These are phyloP conservation scores for Annulohypoxylon moriforme DNA, from an alignment of 495 filamentous ascomycete genomes.

Conservation along the genomic window DNA sequence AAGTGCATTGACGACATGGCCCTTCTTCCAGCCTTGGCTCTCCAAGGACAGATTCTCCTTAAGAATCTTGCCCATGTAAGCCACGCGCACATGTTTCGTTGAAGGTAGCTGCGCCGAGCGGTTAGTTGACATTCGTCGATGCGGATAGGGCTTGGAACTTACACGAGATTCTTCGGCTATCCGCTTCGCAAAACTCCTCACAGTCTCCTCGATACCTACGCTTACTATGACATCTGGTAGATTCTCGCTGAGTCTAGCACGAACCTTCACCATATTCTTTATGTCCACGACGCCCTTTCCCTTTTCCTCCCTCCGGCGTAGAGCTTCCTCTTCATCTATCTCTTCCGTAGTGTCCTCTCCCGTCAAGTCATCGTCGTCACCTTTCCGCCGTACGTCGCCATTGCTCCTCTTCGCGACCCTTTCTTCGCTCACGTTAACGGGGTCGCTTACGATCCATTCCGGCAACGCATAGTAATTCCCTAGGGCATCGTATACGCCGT, in stretches of 20 bases:
- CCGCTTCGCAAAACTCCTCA: slow-evolving; percentile 69
- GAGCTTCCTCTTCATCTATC: slow-evolving; percentile 60
- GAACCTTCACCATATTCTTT: slow-evolving; percentile 68
- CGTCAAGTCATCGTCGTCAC: slow-evolving; percentile 57
- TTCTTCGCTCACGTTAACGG: slow-evolving; percentile 70
- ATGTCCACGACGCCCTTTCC: slow-evolving; percentile 64
- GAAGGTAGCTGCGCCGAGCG: slow-evolving; percentile 55
- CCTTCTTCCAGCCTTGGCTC: slow-evolving; percentile 79
- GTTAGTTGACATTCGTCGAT: slow-evolving; percentile 33
- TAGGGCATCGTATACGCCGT: slow-evolving; percentile 81
- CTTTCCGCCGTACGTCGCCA: slow-evolving; percentile 54
- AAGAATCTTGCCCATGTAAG: slow-evolving; percentile 82
- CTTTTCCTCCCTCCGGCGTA: slow-evolving; percentile 74
- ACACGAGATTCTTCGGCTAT: slow-evolving; percentile 74
- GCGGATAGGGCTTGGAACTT: slow-evolving; percentile 47
- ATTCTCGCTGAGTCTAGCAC: slow-evolving; percentile 76
- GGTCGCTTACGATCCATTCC: slow-evolving; percentile 79
- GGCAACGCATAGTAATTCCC: slow-evolving; percentile 82
- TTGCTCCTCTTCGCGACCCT: slow-evolving; percentile 35
- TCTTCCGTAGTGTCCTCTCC: slow-evolving; percentile 56
- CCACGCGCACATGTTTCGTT: slow-evolving; percentile 71
- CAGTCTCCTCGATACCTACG: slow-evolving; percentile 69
- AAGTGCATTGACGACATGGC: slow-evolving; percentile 82
- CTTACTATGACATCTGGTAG: slow-evolving; percentile 71
- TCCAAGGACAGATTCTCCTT: slow-evolving; percentile 71